Evolutionary conservation across 1,139 yeast species (phyloP), one percentile per base, ranked within the genome.

Genomic region (Pichia sp.): DNA sequence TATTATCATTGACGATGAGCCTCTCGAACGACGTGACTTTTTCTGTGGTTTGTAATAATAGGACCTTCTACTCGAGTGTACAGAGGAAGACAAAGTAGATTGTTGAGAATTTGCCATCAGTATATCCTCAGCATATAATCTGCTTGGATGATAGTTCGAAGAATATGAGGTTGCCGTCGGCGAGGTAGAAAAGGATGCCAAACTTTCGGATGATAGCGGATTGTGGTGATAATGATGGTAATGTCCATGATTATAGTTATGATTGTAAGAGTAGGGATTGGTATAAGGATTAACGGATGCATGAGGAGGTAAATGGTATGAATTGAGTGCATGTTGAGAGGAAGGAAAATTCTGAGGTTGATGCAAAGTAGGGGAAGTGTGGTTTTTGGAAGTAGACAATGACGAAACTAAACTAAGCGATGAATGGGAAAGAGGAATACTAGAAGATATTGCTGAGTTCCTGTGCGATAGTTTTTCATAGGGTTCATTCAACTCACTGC

Each of bases 21-120:
- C 58, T 43, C 59, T 51, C 8, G 56, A 44, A 26, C 61, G 49
- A 31, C 52, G 61, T 30, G 54, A 43, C 52, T 59, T 43, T 53
- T 59, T 42, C 54, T 55, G 51, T 47, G 62, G 56, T 30, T 63
- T 63, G 49, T 66, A 65, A 46, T 59, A 60, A 50, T 64, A 61
- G n/a, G 61, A 63, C 52, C 67, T 59, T 49, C 68, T 61, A 1
- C 64, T 53, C 15, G 64, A 53, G 31, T 55, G 54, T 19, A 55
- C 54, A 8, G 56, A 52, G 26, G 60, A 51, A 29, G 61, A 47
- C 19, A 55, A 45, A 4, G 41, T 15, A 8, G 55, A 30, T 30
- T 40, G 54, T 36, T 42, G 51, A 34, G 49, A 31, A 42, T 38
- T 50, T 10, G 59, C n/a, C 8, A 45, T 11, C 2, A 50, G 1